These are phyloP conservation scores for Saturnispora galanensis DNA, from an alignment of 805 yeast genomes.

Conservation along the genomic window DNA sequence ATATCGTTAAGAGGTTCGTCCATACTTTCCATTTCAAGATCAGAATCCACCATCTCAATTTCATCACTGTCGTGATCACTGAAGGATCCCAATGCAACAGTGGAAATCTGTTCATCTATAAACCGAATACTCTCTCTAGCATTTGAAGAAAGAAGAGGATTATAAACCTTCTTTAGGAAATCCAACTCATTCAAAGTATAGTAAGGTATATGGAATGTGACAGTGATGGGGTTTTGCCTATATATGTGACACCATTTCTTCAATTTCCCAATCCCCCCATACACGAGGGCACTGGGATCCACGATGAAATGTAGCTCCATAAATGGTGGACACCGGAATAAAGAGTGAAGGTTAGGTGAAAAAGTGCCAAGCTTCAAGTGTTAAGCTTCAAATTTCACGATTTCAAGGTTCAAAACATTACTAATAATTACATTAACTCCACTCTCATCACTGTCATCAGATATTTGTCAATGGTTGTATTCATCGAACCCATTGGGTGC, in stretches of 20 bases:
- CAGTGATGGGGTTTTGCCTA: constrained; percentile 8
- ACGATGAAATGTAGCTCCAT: constrained; percentile 34
- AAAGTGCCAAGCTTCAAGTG: background rate
- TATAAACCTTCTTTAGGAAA: constrained; percentile 41
- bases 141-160: constrained; percentile 46
- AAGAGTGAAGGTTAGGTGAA: background rate
- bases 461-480: constrained; percentile 61
- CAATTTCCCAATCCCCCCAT: constrained; percentile 56
- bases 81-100: background rate
- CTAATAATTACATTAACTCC: background rate
- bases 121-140: constrained; percentile 57
- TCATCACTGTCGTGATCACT: constrained; percentile 10
- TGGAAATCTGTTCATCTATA: constrained; percentile 33
- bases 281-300: constrained; percentile 57
- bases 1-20: too few species aligned
- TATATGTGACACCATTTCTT: constrained; percentile 42
- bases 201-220: constrained; percentile 41
- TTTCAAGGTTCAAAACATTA: background rate
- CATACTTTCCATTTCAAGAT: constrained; percentile 1
- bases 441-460: constrained; percentile 32
- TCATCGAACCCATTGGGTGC: constrained; percentile 62
- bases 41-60: constrained; percentile 6
- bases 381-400: background rate
- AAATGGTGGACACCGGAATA: background rate
- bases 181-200: constrained; percentile 53